Conservation (phyloP, 176 grass and related monocot genomes). For the Phoenix roebelenii region DNA sequence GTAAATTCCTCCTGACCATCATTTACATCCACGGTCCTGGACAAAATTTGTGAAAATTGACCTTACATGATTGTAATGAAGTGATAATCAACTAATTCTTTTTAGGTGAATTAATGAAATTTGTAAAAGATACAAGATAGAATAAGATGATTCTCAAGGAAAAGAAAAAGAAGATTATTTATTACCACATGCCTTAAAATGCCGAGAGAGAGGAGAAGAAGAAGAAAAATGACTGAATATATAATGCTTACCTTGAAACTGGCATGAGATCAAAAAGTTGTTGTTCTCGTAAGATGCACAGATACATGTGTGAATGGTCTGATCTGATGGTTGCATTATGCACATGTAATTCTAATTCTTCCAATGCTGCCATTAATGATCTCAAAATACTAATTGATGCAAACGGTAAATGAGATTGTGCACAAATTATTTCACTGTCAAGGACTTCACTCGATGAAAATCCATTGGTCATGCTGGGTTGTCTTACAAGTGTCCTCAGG, state of each 20-base stretch:
- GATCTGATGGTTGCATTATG: constrained; percentile 74
- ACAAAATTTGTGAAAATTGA: constrained; percentile 2
- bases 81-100: no score
- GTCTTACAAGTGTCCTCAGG: constrained; percentile 86
- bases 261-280: constrained; percentile 66
- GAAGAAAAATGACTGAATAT: constrained; percentile 12
- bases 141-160: no score
- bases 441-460: constrained; percentile 49
- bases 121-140: no score
- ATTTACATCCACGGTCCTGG: constrained; percentile 52
- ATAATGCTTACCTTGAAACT: constrained; percentile 62
- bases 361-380: constrained; percentile 77
- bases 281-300: constrained; percentile 74
- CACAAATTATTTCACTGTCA: constrained; percentile 42
- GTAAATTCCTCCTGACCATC: constrained; percentile 50
- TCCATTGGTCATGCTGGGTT: constrained; percentile 46
- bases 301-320: constrained; percentile 90
- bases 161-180: not conserved
- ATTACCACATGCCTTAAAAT: no score
- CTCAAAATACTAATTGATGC: constrained; percentile 84
- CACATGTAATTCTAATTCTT: constrained; percentile 88
- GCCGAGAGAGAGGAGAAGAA: not conserved
- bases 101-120: no score
- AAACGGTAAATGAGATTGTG: constrained; percentile 60
- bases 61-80: no score